Conservation (phyloP, 2,329 filamentous ascomycete species). For the Cercospora zeae-maydis region DNA sequence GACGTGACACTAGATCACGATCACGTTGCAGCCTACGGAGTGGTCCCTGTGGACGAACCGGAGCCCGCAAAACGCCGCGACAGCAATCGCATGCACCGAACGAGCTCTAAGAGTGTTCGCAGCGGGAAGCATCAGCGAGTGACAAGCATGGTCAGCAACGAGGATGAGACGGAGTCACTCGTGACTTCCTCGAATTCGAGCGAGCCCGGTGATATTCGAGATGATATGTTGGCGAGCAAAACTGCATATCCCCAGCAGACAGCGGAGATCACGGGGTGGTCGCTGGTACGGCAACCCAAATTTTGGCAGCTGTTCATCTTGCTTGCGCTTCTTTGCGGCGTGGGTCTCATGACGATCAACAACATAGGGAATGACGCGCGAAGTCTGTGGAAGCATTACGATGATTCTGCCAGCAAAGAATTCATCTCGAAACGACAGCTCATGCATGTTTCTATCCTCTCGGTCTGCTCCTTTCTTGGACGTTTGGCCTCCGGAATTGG, state of each 20-base stretch:
- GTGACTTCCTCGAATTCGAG: constrained; percentile 59
- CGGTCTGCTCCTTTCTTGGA: constrained; percentile 78
- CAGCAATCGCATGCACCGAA: constrained; percentile 20
- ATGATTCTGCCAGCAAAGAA: constrained; percentile 65
- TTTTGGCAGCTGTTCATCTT: constrained; percentile 91
- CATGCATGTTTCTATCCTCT: constrained; percentile 92
- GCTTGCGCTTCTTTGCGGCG: constrained; percentile 85
- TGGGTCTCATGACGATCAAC: constrained; percentile 98
- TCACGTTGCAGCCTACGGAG: constrained; percentile 51
- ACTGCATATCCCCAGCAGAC: constrained; percentile 53
- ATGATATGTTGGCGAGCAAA: constrained; percentile 42
- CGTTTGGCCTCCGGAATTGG: constrained; percentile 74
- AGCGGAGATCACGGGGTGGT: constrained; percentile 85
- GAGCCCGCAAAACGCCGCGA: constrained; percentile 19
- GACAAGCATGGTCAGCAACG: constrained; percentile 35
- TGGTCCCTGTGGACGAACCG: constrained; percentile 46
- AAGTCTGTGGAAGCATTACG: constrained; percentile 83
- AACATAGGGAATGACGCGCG: constrained; percentile 89
- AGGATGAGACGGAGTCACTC: constrained; percentile 76
- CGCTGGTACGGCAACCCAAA: constrained; percentile 66
- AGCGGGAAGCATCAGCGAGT: constrained; percentile 6
- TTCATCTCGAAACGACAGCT: constrained; percentile 80
- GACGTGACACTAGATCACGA: constrained; percentile 44
- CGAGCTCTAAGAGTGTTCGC: constrained; percentile 10
- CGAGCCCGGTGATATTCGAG: constrained; percentile 50